Percentiles rank a stretch among this genome's conserved stretches.
phyloP scores from a whole-genome alignment of 495 filamentous ascomycete species.

The Xeromyces bisporus region DNA sequence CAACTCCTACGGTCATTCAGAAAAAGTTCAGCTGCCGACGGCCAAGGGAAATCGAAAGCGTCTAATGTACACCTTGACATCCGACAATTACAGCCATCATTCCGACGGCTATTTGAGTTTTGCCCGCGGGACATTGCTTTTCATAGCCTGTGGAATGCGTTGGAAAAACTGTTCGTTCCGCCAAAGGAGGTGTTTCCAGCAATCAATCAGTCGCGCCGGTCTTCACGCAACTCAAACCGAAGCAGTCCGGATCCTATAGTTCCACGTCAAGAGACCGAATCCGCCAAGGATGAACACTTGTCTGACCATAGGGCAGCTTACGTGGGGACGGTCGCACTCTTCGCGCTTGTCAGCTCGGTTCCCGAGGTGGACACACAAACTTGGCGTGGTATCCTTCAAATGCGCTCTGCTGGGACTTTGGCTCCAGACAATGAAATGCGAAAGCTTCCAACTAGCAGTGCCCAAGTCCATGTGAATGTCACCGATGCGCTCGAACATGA shows the following conservation, averaged over 20 bases:
- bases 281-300: slow-evolving; percentile 19
- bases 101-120: slow-evolving; percentile 20
- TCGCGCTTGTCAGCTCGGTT: slow-evolving; percentile 37
- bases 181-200: slow-evolving; percentile 36
- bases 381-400: slow-evolving; percentile 33
- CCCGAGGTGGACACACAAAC: slow-evolving; percentile 26
- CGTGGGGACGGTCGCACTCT: slow-evolving; percentile 37
- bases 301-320: slow-evolving; percentile 39
- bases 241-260: slow-evolving; percentile 11
- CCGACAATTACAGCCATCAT: slow-evolving; percentile 14
- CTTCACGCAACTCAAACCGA: slow-evolving; percentile 19
- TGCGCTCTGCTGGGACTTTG: slow-evolving; percentile 37
- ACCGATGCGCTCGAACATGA: slow-evolving; percentile 46
- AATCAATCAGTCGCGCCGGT: slow-evolving; percentile 18
- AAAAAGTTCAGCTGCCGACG: slow-evolving; percentile 12
- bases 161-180: slow-evolving; percentile 49
- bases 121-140: slow-evolving; percentile 41
- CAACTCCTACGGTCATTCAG: slow-evolving; percentile 51
- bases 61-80: slow-evolving; percentile 14
- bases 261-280: slow-evolving; percentile 13
- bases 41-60: slow-evolving; percentile 2
- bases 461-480: slow-evolving; percentile 17
- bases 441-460: slow-evolving; percentile 14
- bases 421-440: slow-evolving; percentile 27
- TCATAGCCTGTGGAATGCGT: slow-evolving; percentile 59